These are phyloP conservation scores for Globisporangium heterothallicum DNA, from an alignment of 352 stramenopile species.

Conservation along the genomic window DNA sequence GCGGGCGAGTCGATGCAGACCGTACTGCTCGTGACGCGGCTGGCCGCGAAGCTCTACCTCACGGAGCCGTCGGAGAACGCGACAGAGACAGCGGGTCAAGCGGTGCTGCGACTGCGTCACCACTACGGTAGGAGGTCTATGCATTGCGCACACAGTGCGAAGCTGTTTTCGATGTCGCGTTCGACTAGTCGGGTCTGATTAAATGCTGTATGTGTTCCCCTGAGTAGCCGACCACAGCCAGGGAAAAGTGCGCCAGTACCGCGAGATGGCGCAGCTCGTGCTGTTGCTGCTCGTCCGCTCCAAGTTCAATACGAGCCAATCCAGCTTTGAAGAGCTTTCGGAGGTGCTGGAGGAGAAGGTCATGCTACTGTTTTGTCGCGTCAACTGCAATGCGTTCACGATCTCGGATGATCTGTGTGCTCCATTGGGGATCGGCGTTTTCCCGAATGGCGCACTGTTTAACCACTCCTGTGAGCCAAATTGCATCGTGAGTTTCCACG, in stretches of 20 bases:
- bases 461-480: slow-evolving; percentile 78
- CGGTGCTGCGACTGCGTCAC: slow-evolving; percentile 34
- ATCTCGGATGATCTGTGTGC: slow-evolving; percentile 42
- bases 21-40: slow-evolving; percentile 46
- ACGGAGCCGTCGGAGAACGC: background rate
- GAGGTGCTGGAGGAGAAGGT: slow-evolving; percentile 25
- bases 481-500: slow-evolving; percentile 61
- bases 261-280: slow-evolving; percentile 60
- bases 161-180: background rate
- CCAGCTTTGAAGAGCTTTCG: slow-evolving; percentile 24
- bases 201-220: background rate
- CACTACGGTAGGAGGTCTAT: slow-evolving; percentile 24
- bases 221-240: slow-evolving; percentile 32
- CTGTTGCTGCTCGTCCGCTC: slow-evolving; percentile 43
- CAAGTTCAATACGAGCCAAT: slow-evolving; percentile 20
- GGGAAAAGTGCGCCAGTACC: slow-evolving; percentile 31
- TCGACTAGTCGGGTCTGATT: slow-evolving; percentile 9
- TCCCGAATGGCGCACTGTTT: slow-evolving; percentile 52
- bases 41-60: slow-evolving; percentile 29
- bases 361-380: slow-evolving; percentile 50
- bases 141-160: background rate
- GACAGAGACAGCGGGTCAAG: slow-evolving; percentile 10
- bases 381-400: slow-evolving; percentile 83
- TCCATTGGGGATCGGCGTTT: slow-evolving; percentile 60
- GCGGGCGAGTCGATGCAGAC: slow-evolving; percentile 23